Percentiles rank a stretch among this genome's conserved stretches.
Conservation (phyloP, 768 basidiomycete genomes). For the Calocera cornea region DNA sequence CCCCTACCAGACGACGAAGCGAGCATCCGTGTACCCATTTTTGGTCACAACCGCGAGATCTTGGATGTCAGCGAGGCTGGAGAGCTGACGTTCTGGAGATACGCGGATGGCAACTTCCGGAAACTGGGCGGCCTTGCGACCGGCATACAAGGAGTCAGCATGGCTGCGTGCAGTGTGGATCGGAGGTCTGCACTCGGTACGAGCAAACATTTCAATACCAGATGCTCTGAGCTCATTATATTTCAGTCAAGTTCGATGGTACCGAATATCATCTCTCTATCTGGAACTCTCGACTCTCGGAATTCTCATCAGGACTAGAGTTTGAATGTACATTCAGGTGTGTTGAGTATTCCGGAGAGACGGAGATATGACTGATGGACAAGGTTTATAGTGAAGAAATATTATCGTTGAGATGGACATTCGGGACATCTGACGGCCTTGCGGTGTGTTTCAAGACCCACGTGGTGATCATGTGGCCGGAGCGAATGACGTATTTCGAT, state of each 20-base stretch:
- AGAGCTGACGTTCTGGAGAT: slow-evolving; percentile 70
- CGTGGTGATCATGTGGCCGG: slow-evolving; percentile 79
- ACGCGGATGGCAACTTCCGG: background rate
- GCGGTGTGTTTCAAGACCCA: slow-evolving; percentile 74
- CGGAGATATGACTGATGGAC: background rate
- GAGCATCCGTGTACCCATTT: background rate
- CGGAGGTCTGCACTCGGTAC: slow-evolving; percentile 83
- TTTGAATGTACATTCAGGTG: slow-evolving; percentile 48
- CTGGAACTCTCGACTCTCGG: slow-evolving; percentile 91
- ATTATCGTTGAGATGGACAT: slow-evolving; percentile 83
- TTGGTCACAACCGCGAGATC: slow-evolving; percentile 44
- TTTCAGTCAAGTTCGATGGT: slow-evolving; percentile 42
- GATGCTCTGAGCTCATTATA: background rate
- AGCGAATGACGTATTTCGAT: slow-evolving; percentile 84
- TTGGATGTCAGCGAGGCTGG: slow-evolving; percentile 65
- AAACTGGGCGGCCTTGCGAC: slow-evolving; percentile 39
- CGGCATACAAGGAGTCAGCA: slow-evolving; percentile 46
- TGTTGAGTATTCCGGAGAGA: background rate
- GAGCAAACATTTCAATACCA: slow-evolving; percentile 12
- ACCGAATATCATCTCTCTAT: slow-evolving; percentile 75
- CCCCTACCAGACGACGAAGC: background rate
- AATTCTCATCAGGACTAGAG: slow-evolving; percentile 84
- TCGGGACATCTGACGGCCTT: slow-evolving; percentile 63
- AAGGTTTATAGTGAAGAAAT: slow-evolving; percentile 25
- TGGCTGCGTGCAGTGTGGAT: slow-evolving; percentile 74